Conservation (phyloP, 208 protist genomes). For the Crithidia sp. region DNA sequence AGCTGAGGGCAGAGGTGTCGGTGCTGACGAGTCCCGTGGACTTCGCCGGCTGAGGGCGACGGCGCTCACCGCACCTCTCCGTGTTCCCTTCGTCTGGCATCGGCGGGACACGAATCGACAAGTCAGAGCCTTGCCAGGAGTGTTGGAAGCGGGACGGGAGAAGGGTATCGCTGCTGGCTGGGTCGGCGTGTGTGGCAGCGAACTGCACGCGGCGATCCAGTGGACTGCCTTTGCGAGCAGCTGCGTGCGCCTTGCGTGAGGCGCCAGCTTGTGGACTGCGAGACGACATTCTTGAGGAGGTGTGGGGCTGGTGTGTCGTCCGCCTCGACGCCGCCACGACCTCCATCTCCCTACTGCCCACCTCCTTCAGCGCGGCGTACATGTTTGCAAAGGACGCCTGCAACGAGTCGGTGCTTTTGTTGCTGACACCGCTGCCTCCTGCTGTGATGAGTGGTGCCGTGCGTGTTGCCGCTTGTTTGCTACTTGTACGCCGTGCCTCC, state of each 20-base stretch:
- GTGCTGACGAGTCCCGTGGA: constrained; percentile 12
- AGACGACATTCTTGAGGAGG: too few relatives aligned
- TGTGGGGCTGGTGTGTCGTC: not conserved
- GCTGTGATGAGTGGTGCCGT: not conserved
- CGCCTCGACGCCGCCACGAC: not conserved
- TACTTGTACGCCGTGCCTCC: not conserved
- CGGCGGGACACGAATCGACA: constrained; percentile 13
- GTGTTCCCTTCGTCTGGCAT: constrained; percentile 1
- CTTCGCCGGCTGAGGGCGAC: not conserved
- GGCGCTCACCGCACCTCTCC: not conserved
- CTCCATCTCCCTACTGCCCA: not conserved
- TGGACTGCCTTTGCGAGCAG: not conserved
- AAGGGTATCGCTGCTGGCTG: not conserved
- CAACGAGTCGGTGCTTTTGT: not conserved
- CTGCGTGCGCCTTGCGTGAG: not conserved
- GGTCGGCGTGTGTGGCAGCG: too few relatives aligned
- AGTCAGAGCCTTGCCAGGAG: not conserved
- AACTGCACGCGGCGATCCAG: too few relatives aligned
- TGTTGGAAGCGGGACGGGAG: constrained; percentile 4
- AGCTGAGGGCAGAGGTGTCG: constrained; percentile 30
- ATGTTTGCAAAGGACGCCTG: constrained; percentile 10
- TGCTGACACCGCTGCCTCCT: not conserved
- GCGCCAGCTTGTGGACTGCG: not conserved
- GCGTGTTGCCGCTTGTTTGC: not conserved
- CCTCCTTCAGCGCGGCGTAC: constrained; percentile 10